Evolutionary conservation across 306 rosid species (phyloP), one percentile per base, ranked within the genome.

Genomic region (Spatholobus suberectus): DNA sequence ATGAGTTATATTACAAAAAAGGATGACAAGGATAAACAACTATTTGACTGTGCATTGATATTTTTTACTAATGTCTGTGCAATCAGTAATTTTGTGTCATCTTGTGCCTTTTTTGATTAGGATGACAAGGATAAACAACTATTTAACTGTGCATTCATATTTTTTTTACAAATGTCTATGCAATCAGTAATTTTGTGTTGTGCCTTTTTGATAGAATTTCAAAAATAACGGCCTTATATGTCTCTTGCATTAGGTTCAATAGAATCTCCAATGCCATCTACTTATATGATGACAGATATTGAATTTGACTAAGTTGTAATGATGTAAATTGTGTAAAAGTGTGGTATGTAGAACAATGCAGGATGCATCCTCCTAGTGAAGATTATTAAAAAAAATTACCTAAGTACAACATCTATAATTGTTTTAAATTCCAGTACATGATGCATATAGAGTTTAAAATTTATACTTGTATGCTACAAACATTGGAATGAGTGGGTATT

Each of bases 401-500:
- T 40, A 54, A 62, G 24, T 52, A 20, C 37, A n/a, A 13, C 71
- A 62, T 63, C 15, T n/a, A 20, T 55, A 59, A 69, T 8, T 80
- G 27, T 46, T 73, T 62, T 37, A 32, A 20, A 24, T 51, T 73
- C 51, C 32, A 34, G 27, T 38, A 13, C 23, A 51, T 11, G 24
- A 43, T 81, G 18, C 66, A 55, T 51, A 24, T 15, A 66, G 34
- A 40, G 41, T 70, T 73, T 35, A 34, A 43, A 44, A 24, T 66
- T 32, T 41, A 55, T 74, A 43, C 3, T 52, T 43, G 46, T 65
- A 73, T 34, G 65, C 17, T 66, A 41, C 70, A 41, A 46, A 41
- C 17, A 46, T 37, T 65, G 32, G 52, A 80, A 75, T 69, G 40
- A 85, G 78, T 62, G 59, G 70, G 59, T 75, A 15, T 68, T 71